Evolutionary conservation across 257 asterid species (phyloP).

Genomic region (Nicotiana obtusifolia): DNA sequence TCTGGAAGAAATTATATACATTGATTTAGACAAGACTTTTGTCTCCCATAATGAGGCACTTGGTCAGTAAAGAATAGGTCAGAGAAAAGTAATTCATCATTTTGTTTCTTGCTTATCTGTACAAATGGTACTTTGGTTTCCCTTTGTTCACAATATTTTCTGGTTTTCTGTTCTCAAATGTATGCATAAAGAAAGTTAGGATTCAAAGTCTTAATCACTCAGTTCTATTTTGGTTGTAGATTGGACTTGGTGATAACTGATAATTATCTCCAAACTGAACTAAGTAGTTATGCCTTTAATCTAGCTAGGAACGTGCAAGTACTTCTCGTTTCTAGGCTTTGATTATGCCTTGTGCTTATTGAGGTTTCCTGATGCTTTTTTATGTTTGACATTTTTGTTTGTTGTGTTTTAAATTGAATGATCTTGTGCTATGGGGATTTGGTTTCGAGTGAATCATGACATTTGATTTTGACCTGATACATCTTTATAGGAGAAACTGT

Average conservation of each 20-base stretch:
- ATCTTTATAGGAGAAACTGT: conserved; percentile 36
- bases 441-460: not conserved
- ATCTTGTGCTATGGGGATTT: not conserved
- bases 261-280: not conserved
- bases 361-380: not conserved
- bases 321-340: not conserved
- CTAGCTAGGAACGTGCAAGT: not conserved
- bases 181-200: not conserved
- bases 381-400: not conserved
- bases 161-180: not conserved
- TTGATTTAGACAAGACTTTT: not conserved
- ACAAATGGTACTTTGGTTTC: not conserved
- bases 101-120: not conserved
- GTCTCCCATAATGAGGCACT: not conserved
- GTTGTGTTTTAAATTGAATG: not conserved
- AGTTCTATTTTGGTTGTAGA: not conserved
- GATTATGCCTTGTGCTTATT: not conserved
- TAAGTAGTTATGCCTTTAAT: not conserved
- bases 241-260: not conserved
- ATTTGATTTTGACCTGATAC: not conserved
- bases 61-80: not conserved
- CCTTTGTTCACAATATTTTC: not conserved
- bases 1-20: not conserved
- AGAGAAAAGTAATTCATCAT: not conserved
- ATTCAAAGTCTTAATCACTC: not conserved